A percentile compares a stretch with the other conserved stretches of the same genome.
phyloP scores from a whole-genome alignment of 805 yeast species.

The Starmerella apis region DNA sequence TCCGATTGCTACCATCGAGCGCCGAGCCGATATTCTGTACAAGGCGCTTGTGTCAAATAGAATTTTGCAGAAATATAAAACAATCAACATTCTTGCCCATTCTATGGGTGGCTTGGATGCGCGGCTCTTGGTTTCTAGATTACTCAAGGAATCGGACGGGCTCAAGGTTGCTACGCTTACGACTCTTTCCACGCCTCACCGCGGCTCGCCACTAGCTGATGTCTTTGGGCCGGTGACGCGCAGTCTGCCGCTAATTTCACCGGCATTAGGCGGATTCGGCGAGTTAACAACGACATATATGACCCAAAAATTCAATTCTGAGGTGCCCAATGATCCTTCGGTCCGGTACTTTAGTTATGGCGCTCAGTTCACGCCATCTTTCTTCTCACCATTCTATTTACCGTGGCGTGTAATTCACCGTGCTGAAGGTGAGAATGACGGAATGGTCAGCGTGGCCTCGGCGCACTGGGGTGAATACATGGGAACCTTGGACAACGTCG shows the following conservation, averaged over 20 bases:
- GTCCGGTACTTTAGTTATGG: slow-evolving; percentile 80
- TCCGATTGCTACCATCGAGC: slow-evolving; percentile 64
- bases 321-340: slow-evolving; percentile 43
- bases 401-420: slow-evolving; percentile 54
- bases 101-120: slow-evolving; percentile 93
- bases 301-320: slow-evolving; percentile 42
- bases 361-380: slow-evolving; percentile 53
- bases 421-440: slow-evolving; percentile 60
- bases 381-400: slow-evolving; percentile 49
- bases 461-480: slow-evolving; percentile 74
- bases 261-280: slow-evolving; percentile 37
- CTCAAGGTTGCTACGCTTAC: slow-evolving; percentile 65
- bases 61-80: slow-evolving; percentile 23
- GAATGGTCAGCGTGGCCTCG: slow-evolving; percentile 68
- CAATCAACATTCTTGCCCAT: slow-evolving; percentile 71
- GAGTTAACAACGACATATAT: slow-evolving; percentile 55
- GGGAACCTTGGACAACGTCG: slow-evolving; percentile 69
- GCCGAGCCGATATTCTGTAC: slow-evolving; percentile 52
- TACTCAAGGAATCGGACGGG: slow-evolving; percentile 33
- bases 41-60: slow-evolving; percentile 36
- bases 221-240: slow-evolving; percentile 36
- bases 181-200: slow-evolving; percentile 81
- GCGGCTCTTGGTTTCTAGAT: slow-evolving; percentile 55
- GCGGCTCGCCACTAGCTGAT: slow-evolving; percentile 77
- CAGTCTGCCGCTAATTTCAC: slow-evolving; percentile 21